Base-by-base conservation (phyloP, 345 rosid species). In the Citropsis articulata region DNA sequence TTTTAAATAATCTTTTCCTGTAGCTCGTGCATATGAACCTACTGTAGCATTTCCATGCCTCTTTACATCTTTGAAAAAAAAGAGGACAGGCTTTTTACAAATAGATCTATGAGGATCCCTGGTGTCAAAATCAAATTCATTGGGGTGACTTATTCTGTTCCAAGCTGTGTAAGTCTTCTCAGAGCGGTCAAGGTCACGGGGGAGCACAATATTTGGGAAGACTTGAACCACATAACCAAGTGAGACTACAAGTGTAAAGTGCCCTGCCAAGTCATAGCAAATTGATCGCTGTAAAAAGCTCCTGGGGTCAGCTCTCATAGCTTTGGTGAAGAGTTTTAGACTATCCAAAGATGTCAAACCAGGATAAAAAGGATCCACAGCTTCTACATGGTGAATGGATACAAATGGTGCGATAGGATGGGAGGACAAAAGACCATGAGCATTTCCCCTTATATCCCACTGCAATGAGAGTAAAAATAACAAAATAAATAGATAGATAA, bases 371-470 rank as follows among this genome's bases (percentile, higher is more conserved):
- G 99, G 93, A 72, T 93, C 92, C 16, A 91, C 93, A 48, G 92
- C 91, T 85, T 95, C 98, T 71, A 92, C 85, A 81, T 95, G 98
- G 82, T 95, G 99, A 76, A 95, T 86, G 0, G 98, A 92, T 57
- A 95, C 80, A 80, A 95, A 93, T 45, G 99, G 99, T 0, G 93
- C 93, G 13, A 93, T 81, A 0, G 98, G 99, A 69, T 95, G 99
- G 22, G 97, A 69, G 1, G 96, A 85, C 74, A 95, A 82, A 63
- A 95, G 85, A 48, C 99, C 98, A 42, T 85, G 90, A 13, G 96
- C 94, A 78, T 85, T 88, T 27, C 99, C 98, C 76, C 86, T 90
- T 74, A 95, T 92, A 88, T 95, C 99, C 95, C 93, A 93, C 98
- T 95, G 92, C 83, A 79, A 85, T 10, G 4, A 30, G 31, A 28